A percentile compares a stretch with the other conserved stretches of the same genome.
Evolutionary conservation across 2,329 filamentous ascomycete genomes (phyloP).

Genomic region (Scleromitrula shiraiana): DNA sequence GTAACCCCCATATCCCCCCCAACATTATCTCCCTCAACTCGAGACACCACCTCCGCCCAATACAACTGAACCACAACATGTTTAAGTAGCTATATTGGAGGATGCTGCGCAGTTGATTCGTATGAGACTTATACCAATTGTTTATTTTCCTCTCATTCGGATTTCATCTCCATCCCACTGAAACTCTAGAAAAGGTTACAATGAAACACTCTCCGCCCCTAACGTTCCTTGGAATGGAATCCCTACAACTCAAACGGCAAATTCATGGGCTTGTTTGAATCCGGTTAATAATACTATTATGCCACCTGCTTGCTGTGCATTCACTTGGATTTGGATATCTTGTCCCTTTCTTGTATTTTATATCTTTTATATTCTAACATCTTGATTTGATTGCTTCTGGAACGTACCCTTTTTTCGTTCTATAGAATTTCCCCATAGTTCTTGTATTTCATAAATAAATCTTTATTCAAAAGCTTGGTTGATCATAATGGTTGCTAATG

Average conservation of each 20-base stretch:
- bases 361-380: not conserved
- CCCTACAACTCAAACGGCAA: not conserved
- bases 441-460: not conserved
- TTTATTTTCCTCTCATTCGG: not conserved
- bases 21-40: not conserved
- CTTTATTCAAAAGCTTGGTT: too few relatives aligned
- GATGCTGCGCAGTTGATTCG: not conserved
- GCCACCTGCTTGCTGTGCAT: not conserved
- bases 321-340: not conserved
- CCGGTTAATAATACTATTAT: not conserved
- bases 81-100: slow-evolving; percentile 9
- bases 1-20: not conserved
- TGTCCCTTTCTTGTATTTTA: too few relatives aligned
- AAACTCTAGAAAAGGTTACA: not conserved
- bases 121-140: not conserved
- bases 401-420: not conserved
- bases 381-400: not conserved
- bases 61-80: slow-evolving; percentile 5
- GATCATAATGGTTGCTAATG: not conserved
- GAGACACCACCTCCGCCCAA: not conserved
- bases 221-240: not conserved
- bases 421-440: too few relatives aligned
- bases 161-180: not conserved
- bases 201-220: not conserved
- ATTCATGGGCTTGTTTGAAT: not conserved